Conservation (phyloP, 257 asterid genomes). For the Echites panduratus region DNA sequence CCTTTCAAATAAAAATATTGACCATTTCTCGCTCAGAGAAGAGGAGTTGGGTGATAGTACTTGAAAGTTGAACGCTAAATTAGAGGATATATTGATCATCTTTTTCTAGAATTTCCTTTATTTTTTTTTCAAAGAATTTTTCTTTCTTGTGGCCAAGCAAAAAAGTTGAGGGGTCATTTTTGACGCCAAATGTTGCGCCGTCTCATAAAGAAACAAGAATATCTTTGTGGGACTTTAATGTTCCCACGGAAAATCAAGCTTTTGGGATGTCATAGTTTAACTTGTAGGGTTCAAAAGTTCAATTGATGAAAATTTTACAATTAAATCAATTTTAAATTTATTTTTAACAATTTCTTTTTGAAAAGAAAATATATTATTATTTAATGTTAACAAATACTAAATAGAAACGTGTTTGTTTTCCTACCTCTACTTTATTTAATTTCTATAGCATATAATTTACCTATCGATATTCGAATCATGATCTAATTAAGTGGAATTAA, state of each 20-base stretch:
- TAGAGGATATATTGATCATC: too few relatives aligned
- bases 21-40: too few relatives aligned
- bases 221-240: slow-evolving; percentile 18
- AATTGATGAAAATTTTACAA: neutral
- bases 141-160: neutral
- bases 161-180: neutral
- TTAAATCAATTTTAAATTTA: neutral
- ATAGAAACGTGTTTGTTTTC: neutral
- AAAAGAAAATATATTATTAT: neutral
- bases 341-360: neutral
- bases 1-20: too few relatives aligned
- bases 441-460: neutral
- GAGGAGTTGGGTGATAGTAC: too few relatives aligned
- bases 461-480: too few relatives aligned
- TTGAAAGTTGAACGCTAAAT: too few relatives aligned
- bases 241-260: neutral
- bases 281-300: neutral
- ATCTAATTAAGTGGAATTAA: too few relatives aligned
- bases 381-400: neutral
- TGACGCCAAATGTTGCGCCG: neutral
- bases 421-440: neutral
- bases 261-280: neutral
- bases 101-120: too few relatives aligned
- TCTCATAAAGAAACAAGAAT: slow-evolving; percentile 4
- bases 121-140: too few relatives aligned